Percentiles rank a stretch among this genome's conserved stretches.
Conservation (phyloP, 1,139 yeast species). For the Fermentozyma sake region DNA sequence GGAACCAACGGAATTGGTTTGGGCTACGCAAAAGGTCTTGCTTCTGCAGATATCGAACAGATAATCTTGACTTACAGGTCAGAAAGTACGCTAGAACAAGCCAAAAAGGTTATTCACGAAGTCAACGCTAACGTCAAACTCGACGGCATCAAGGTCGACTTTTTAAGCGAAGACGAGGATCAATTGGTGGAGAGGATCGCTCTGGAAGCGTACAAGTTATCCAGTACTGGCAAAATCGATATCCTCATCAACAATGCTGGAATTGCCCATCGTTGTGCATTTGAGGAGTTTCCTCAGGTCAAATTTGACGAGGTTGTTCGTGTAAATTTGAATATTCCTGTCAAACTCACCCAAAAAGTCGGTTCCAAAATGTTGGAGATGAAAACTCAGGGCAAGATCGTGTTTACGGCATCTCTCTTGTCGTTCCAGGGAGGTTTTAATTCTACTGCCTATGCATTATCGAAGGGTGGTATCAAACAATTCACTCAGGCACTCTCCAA, state of each 20-base stretch:
- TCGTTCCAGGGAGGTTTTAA: conserved; percentile 75
- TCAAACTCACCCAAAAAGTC: conserved; percentile 40
- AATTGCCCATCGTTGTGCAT: conserved; percentile 32
- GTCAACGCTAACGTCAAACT: conserved; percentile 18
- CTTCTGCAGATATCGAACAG: too few species aligned
- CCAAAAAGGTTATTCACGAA: conserved; percentile 14
- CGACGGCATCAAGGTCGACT: conserved; percentile 17
- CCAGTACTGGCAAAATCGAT: conserved; percentile 32
- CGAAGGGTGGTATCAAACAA: conserved; percentile 83
- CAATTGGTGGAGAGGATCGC: conserved; percentile 9
- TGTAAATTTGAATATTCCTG: conserved; percentile 46
- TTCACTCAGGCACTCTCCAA: conserved; percentile 72
- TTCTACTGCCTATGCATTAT: conserved; percentile 80
- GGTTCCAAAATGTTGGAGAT: conserved; percentile 42
- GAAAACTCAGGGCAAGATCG: conserved; percentile 13
- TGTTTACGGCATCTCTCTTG: conserved; percentile 81
- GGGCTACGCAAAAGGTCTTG: conserved; percentile 79
- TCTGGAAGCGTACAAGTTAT: conserved; percentile 3
- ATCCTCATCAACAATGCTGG: conserved; percentile 58
- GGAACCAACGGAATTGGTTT: conserved; percentile 83
- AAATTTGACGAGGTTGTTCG: conserved; percentile 44
- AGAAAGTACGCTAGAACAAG: conserved; percentile 12
- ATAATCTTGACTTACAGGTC: conserved; percentile 24
- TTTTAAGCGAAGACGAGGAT: conserved; percentile 14
- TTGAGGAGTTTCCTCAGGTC: conserved; percentile 33